A percentile compares a stretch with the other conserved stretches of the same genome.
These are phyloP conservation scores for Tulasnella sp. DNA, from an alignment of 768 basidiomycete species.

Conservation along the genomic window DNA sequence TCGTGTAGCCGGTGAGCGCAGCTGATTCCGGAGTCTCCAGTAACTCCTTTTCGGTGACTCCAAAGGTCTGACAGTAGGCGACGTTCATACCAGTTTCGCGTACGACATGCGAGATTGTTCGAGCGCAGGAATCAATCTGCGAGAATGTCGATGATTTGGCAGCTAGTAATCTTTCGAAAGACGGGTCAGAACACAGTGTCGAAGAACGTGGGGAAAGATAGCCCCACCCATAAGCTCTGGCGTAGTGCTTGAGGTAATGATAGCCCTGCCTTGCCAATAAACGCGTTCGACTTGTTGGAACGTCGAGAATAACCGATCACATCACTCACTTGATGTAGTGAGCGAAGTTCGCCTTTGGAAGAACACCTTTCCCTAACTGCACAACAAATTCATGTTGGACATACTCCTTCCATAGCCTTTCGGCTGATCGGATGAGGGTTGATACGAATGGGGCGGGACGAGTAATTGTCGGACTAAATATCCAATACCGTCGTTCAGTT, in stretches of 20 bases:
- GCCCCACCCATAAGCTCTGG: slow-evolving; percentile 61
- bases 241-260: slow-evolving; percentile 70
- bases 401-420: slow-evolving; percentile 54
- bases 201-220: background rate
- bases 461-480: slow-evolving; percentile 39
- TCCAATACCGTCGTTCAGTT: no score
- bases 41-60: slow-evolving; percentile 49
- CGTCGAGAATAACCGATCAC: background rate
- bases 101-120: slow-evolving; percentile 51
- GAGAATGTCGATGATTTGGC: slow-evolving; percentile 61
- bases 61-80: slow-evolving; percentile 58
- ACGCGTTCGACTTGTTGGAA: background rate
- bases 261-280: slow-evolving; percentile 71
- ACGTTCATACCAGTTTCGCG: slow-evolving; percentile 64
- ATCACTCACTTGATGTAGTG: slow-evolving; percentile 72
- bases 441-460: slow-evolving; percentile 61
- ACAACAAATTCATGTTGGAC: slow-evolving; percentile 78
- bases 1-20: slow-evolving; percentile 75
- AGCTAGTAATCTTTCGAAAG: slow-evolving; percentile 64
- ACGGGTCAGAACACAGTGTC: background rate
- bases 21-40: slow-evolving; percentile 51
- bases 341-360: slow-evolving; percentile 53
- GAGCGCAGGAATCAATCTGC: slow-evolving; percentile 49
- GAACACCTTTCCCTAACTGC: slow-evolving; percentile 59
- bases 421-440: slow-evolving; percentile 47